Evolutionary conservation across 257 asterid species (phyloP).

Genomic region (Striga asiatica): DNA sequence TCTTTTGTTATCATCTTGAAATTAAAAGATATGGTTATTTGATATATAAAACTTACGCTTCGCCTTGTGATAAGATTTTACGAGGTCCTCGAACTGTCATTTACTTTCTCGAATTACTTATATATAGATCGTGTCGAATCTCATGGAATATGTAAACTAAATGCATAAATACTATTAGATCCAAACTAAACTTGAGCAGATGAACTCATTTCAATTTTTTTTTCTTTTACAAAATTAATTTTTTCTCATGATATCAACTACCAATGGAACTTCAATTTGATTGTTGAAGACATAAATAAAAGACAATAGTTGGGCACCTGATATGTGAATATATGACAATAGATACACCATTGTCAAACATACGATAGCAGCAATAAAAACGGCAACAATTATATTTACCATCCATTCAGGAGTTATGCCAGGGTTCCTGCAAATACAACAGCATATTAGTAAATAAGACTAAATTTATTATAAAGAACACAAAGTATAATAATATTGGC

Average conservation of each 20-base stretch:
- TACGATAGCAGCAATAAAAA: conserved; percentile 51
- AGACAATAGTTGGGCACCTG: conserved; percentile 40
- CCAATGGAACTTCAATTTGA: background rate
- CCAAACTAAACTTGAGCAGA: too few relatives aligned
- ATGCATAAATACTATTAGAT: too few relatives aligned
- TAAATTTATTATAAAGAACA: too few relatives aligned
- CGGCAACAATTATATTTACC: conserved; percentile 42
- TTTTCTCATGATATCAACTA: background rate
- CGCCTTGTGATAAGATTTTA: background rate
- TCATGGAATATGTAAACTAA: too few relatives aligned
- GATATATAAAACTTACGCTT: background rate
- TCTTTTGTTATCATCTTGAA: background rate
- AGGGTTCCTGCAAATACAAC: conserved; percentile 58
- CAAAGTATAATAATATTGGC: too few relatives aligned
- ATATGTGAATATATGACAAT: conserved; percentile 76
- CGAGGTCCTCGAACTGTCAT: background rate
- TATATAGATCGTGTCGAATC: too few relatives aligned
- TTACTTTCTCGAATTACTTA: background rate
- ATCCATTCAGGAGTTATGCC: conserved; percentile 81
- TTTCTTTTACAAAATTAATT: too few relatives aligned
- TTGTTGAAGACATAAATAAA: background rate
- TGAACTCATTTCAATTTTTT: too few relatives aligned
- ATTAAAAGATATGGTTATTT: background rate
- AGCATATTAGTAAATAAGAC: conserved; percentile 13
- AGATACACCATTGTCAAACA: conserved; percentile 78